A percentile compares a stretch with the other conserved stretches of the same genome.
phyloP scores from a whole-genome alignment of 2,329 filamentous ascomycete species.

The Microsporum canis region DNA sequence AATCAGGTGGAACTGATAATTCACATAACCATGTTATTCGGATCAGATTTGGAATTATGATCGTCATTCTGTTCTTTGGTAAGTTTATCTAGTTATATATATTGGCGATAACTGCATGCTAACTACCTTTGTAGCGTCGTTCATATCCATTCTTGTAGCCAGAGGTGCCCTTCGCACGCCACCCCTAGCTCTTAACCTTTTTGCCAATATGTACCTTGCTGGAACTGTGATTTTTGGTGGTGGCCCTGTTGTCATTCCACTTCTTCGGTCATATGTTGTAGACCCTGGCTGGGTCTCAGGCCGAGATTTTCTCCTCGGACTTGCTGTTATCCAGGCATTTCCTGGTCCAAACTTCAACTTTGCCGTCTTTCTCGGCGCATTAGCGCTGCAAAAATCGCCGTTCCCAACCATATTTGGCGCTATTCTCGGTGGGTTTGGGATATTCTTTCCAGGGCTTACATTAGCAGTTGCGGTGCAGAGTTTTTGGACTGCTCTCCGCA shows the following conservation, averaged over 20 bases:
- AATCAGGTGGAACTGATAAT: not conserved
- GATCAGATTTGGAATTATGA: conserved; percentile 13
- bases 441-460: conserved; percentile 29
- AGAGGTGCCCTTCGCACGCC: conserved; percentile 29
- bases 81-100: conserved; percentile 9
- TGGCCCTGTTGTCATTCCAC: conserved; percentile 54
- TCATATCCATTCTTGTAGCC: conserved; percentile 48
- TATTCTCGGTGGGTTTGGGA: conserved; percentile 39
- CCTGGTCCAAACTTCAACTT: conserved; percentile 47
- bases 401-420: conserved; percentile 36
- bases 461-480: conserved; percentile 33
- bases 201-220: conserved; percentile 62
- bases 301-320: conserved; percentile 60
- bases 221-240: conserved; percentile 58
- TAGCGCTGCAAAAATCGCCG: conserved; percentile 34
- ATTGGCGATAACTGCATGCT: not conserved
- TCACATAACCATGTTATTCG: conserved; percentile 12
- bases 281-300: conserved; percentile 57
- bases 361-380: conserved; percentile 46
- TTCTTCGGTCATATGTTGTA: conserved; percentile 52
- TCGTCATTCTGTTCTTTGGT: conserved; percentile 41
- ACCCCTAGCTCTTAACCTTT: conserved; percentile 48
- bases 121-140: conserved; percentile 31
- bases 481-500: conserved; percentile 44
- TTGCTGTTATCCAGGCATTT: conserved; percentile 60